Base-by-base conservation (phyloP, 2,329 filamentous ascomycete genomes). In the Herpotrichia juniperi region DNA sequence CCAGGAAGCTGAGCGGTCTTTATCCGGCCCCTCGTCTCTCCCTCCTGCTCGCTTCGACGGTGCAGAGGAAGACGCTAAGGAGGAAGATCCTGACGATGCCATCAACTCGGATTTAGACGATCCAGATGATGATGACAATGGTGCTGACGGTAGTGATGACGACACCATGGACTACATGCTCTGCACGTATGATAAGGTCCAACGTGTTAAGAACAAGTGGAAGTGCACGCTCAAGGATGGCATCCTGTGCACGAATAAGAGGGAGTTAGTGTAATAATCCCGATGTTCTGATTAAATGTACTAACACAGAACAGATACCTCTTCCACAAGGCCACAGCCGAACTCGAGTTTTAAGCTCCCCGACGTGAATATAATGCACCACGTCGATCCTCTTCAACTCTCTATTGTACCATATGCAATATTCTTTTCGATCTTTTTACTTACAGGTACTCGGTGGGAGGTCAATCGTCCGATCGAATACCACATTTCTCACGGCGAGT, bases 51-150 rank as follows among this genome's bases (percentile, higher is more conserved):
- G 79, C 50, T 71, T 81, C 25, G 83, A 86, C 61, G 89, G 87
- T 4, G 71, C 72, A 19, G 85, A 86, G 39, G 84, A 83, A 39
- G 81, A 84, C 30, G 80, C 83, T 62, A 70, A 76, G 12, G 76
- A 80, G 35, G 74, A 74, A 40, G 73, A 76, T 11, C 93, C 97
- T 59, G 93, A 96, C 60, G 93, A 99, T 72, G 94, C 93, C 1
- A 99, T 99, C 78, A 99, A 99, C 74, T 97, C 94, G 0, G 94
- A 99, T 66, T 86, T 99, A 3, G 94, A 99, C 70, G 94, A 99
- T 69, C 87, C 93, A 0, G 93, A 97, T 57, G 94, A 97, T 55
- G 87, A 91, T 10, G 77, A 86, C 46, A 60, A 90, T 25, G 91
- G 94, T 21, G 90, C 93, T 21, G 91, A 94, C 28, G 93, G 94